Base-by-base conservation (phyloP, 805 yeast species). In the Torulaspora microellipsoides region DNA sequence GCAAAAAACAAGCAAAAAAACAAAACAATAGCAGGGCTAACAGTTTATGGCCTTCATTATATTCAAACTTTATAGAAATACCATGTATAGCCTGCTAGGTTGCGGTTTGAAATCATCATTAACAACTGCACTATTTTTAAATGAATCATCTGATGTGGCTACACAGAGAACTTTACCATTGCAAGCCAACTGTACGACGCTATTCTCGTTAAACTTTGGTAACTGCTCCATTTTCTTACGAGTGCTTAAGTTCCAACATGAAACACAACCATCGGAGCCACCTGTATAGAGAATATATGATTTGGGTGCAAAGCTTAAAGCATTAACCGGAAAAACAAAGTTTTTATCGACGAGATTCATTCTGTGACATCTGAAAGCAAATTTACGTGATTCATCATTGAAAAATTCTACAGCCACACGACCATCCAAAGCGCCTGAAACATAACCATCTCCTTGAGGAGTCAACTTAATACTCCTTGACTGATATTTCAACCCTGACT, bases 211-310 rank as follows among this genome's bases (percentile, higher is more conserved):
- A 14, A 71, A 56, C 27, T 74, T 71, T 0, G 89, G 82, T 65
- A 78, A 80, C 43, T 81, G 84, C 63, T 81, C 81, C 42, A 90
- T 73, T 50, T 96, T 76, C 59, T 84, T 88, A 58, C 81, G 77
- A 25, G 90, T 78, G 46, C 80, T 84, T 60, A 87, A 81, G 60
- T 89, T 96, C 98, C 98, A 91, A 60, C 83, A 75, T 54, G 87
- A 81, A 55, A 89, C 83, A 34, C 85, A 75, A 9, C 96, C 95
- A 65, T 91, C 98, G 2, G 93, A 76, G 1, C 98, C 97, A 2
- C 95, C 95, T 1, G 97, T 90, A 46, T 81, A 78, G 56, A 91
- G 77, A 1, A 95, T 85, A 13, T 87, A 85, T 58, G 76, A 77
- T 14, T 71, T 68, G 1, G 93, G 91, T 58, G 85, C 91, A 73